These are phyloP conservation scores for Neospermospora avenae DNA, from an alignment of 2,329 filamentous ascomycete genomes.

Conservation along the genomic window DNA sequence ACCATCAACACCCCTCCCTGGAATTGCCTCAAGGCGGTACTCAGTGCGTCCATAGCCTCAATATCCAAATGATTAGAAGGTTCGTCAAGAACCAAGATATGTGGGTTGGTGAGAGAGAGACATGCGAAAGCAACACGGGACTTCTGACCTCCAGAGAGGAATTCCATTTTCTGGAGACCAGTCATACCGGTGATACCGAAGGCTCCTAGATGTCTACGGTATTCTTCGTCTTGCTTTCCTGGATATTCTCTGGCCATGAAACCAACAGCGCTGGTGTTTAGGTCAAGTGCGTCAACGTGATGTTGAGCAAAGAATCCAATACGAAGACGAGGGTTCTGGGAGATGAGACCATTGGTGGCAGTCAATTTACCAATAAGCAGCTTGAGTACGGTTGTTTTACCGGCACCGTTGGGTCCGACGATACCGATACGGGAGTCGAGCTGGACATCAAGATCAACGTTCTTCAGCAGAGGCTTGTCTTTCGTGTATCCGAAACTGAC, in stretches of 20 bases:
- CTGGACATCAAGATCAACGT: conserved; percentile 95
- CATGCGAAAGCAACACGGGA: conserved; percentile 98
- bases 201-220: conserved; percentile 89
- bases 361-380: conserved; percentile 86
- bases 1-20: conserved; percentile 97
- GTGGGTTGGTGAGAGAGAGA: conserved; percentile 85
- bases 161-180: conserved; percentile 90
- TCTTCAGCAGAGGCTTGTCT: conserved; percentile 74
- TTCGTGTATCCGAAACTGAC: conserved; percentile 85
- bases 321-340: conserved; percentile 81
- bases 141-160: conserved; percentile 96
- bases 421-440: conserved; percentile 98
- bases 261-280: conserved; percentile 82
- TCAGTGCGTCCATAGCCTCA: conserved; percentile 92
- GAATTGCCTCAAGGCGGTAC: conserved; percentile 79
- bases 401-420: conserved; percentile 97
- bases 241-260: conserved; percentile 96
- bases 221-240: conserved; percentile 92
- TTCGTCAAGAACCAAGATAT: conserved; percentile 97
- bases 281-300: conserved; percentile 92
- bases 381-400: conserved; percentile 98
- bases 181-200: conserved; percentile 91
- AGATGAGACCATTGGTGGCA: conserved; percentile 77
- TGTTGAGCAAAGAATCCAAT: conserved; percentile 98
- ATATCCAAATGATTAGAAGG: conserved; percentile 99